Conservation (phyloP, 2,329 filamentous ascomycete species). For the Macrophomina pseudophaseolina region DNA sequence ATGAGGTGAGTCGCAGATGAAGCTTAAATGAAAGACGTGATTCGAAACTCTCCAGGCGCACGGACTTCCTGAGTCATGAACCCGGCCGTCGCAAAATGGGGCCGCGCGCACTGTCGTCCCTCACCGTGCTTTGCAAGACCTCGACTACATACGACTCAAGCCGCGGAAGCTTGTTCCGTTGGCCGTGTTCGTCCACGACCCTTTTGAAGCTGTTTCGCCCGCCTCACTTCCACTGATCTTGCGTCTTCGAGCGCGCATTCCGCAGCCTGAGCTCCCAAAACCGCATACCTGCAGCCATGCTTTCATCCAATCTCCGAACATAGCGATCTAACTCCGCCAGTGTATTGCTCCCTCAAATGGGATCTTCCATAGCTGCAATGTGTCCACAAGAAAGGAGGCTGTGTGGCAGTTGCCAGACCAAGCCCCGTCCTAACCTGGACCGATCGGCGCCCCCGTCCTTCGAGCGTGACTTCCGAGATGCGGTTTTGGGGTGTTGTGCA, state of each 20-base stretch:
- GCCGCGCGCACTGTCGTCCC: not conserved
- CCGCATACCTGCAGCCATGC: not conserved
- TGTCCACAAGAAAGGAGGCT: conserved; percentile 3
- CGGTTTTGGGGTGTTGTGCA: not conserved
- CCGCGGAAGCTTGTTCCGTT: not conserved
- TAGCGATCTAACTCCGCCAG: conserved; percentile 19
- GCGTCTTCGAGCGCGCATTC: no score
- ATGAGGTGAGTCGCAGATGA: conserved; percentile 12
- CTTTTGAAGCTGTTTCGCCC: not conserved
- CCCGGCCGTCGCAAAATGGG: not conserved
- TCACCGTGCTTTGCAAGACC: conserved; percentile 3
- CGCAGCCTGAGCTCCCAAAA: not conserved
- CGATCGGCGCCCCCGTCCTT: conserved; percentile 1
- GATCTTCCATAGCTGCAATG: not conserved
- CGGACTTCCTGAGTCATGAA: not conserved
- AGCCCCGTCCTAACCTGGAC: not conserved
- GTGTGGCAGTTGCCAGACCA: not conserved
- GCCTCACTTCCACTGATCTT: no score
- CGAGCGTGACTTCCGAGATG: not conserved
- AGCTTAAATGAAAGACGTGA: conserved; percentile 23
- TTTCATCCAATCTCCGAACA: conserved; percentile 20
- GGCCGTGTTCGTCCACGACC: not conserved
- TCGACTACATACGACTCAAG: not conserved
- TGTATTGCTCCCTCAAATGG: conserved; percentile 5
- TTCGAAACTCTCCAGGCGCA: not conserved